A percentile compares a stretch with the other conserved stretches of the same genome.
phyloP scores from a whole-genome alignment of 352 stramenopile genomes.

The Phytophthora meadii region DNA sequence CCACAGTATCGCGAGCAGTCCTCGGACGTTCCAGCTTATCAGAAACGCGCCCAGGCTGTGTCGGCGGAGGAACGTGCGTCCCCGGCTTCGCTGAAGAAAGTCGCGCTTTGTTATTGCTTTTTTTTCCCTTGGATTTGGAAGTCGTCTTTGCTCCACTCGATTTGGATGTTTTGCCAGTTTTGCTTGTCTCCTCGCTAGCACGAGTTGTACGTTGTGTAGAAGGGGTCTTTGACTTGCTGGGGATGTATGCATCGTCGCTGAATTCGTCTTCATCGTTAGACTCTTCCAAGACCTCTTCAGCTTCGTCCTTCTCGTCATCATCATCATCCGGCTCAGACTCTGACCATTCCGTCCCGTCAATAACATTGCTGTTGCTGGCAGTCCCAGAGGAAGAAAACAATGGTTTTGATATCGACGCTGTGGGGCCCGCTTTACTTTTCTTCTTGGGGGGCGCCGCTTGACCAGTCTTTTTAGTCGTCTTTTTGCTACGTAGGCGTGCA shows the following conservation, averaged over 20 bases:
- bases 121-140: slow-evolving; percentile 24
- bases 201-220: neutral
- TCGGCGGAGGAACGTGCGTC: slow-evolving; percentile 4
- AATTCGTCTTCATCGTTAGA: slow-evolving; percentile 16
- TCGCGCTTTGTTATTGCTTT: slow-evolving; percentile 19
- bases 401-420: slow-evolving; percentile 1
- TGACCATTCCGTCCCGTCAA: slow-evolving; percentile 34
- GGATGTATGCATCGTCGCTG: slow-evolving; percentile 43
- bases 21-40: slow-evolving; percentile 41
- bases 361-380: slow-evolving; percentile 10
- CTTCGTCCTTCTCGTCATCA: slow-evolving; percentile 16
- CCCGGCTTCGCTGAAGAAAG: slow-evolving; percentile 27
- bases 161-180: slow-evolving; percentile 26
- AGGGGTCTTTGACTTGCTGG: slow-evolving; percentile 20
- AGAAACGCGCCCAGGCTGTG: slow-evolving; percentile 25
- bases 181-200: slow-evolving; percentile 15
- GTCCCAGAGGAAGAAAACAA: slow-evolving; percentile 10
- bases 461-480: slow-evolving; percentile 6
- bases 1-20: slow-evolving; percentile 45
- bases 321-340: slow-evolving; percentile 18
- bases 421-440: slow-evolving; percentile 11
- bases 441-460: slow-evolving; percentile 2
- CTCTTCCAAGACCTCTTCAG: slow-evolving; percentile 5
- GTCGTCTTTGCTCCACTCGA: slow-evolving; percentile 8
- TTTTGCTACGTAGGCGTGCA: slow-evolving; percentile 21